A percentile compares a stretch with the other conserved stretches of the same genome.
phyloP scores from a whole-genome alignment of 257 asterid species.

The Gentiana straminea region DNA sequence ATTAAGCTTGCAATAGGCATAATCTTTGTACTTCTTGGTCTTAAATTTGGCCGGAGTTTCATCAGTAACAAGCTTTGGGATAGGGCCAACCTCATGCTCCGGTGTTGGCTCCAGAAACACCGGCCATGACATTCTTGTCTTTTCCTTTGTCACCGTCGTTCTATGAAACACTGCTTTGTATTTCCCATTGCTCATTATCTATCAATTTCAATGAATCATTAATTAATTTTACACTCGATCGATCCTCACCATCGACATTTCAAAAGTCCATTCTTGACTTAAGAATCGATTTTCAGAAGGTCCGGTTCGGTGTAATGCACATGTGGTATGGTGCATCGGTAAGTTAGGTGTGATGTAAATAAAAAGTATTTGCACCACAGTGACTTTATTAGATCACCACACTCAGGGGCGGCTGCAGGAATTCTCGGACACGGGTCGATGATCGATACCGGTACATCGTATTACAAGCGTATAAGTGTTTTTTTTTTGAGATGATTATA shows the following conservation, averaged over 20 bases:
- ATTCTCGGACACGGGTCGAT: too few species aligned
- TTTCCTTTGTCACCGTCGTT: slow-evolving; percentile 50
- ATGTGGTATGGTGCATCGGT: too few species aligned
- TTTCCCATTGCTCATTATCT: slow-evolving; percentile 72
- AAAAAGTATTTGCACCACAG: neutral
- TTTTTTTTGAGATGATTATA: too few species aligned
- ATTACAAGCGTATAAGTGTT: too few species aligned
- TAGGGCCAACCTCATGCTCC: slow-evolving; percentile 53
- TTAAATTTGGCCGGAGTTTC: slow-evolving; percentile 41
- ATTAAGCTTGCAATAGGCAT: slow-evolving; percentile 62
- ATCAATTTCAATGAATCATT: neutral
- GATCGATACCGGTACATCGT: too few species aligned
- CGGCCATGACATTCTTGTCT: slow-evolving; percentile 79
- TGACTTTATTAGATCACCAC: too few species aligned
- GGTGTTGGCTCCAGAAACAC: slow-evolving; percentile 68
- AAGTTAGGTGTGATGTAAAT: too few species aligned
- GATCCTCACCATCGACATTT: neutral
- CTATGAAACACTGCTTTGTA: slow-evolving; percentile 57
- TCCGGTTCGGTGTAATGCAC: too few species aligned
- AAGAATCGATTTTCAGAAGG: too few species aligned
- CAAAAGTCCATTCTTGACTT: neutral
- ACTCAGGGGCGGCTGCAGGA: too few species aligned
- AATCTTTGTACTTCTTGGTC: slow-evolving; percentile 58
- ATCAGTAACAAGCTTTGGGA: slow-evolving; percentile 32
- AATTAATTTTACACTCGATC: neutral